A percentile compares a stretch with the other conserved stretches of the same genome.
These are phyloP conservation scores for Xylaria sp. DNA, from an alignment of 2,329 filamentous ascomycete species.

Conservation along the genomic window DNA sequence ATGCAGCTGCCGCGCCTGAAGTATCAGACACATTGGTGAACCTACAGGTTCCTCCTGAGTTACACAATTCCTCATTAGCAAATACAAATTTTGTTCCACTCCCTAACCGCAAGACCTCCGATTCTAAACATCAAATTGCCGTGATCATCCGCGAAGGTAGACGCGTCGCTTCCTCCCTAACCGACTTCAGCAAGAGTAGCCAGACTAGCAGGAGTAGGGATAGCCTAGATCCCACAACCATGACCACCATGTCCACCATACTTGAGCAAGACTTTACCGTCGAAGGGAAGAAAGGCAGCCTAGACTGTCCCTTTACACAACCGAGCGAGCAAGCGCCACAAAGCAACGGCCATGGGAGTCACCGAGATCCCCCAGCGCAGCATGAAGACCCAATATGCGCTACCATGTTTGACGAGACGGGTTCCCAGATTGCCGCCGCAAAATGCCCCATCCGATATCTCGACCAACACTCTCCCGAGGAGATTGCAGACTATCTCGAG, in stretches of 20 bases:
- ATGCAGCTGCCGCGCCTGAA: constrained; percentile 72
- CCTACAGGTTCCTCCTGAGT: constrained; percentile 70
- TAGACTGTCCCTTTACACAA: constrained; percentile 81
- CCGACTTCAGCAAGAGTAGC: constrained; percentile 62
- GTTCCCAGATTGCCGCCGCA: constrained; percentile 61
- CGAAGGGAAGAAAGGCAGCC: constrained; percentile 77
- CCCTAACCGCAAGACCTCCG: constrained; percentile 58
- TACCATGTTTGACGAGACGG: constrained; percentile 70
- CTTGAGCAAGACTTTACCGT: constrained; percentile 93
- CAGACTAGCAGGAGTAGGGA: constrained; percentile 62
- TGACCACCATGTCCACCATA: constrained; percentile 70
- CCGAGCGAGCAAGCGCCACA: constrained; percentile 53
- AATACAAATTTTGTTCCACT: constrained; percentile 64
- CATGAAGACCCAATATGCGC: constrained; percentile 71
- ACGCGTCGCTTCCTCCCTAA: constrained; percentile 63
- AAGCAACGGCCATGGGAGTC: constrained; percentile 44
- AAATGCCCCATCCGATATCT: constrained; percentile 94
- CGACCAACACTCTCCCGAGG: constrained; percentile 91
- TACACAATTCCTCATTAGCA: constrained; percentile 58
- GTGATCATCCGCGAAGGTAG: constrained; percentile 72
- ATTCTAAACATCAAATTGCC: constrained; percentile 67
- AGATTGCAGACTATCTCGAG: constrained; percentile 92
- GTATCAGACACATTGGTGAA: constrained; percentile 74
- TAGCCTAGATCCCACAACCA: constrained; percentile 57
- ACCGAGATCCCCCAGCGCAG: constrained; percentile 55